Evolutionary conservation across 306 rosid genomes (phyloP).

Genomic region (Delonix regia): DNA sequence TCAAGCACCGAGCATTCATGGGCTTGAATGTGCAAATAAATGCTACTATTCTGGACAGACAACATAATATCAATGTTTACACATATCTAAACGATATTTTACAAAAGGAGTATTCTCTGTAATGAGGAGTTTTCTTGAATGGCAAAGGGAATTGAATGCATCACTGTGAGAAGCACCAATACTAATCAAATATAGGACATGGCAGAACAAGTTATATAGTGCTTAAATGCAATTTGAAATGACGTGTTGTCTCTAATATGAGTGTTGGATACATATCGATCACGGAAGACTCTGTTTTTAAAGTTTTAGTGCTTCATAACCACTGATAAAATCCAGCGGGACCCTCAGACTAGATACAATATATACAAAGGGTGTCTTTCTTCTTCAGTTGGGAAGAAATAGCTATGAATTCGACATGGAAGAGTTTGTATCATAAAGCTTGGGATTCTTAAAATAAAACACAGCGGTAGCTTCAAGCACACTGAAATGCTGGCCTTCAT

Average conservation of each 20-base stretch:
- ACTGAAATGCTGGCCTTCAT: constrained; percentile 24
- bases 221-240: too few species aligned
- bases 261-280: too few species aligned
- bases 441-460: constrained; percentile 26
- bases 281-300: too few species aligned
- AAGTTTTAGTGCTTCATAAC: too few species aligned
- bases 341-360: constrained; percentile 32
- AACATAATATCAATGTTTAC: too few species aligned
- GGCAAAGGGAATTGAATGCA: constrained; percentile 39
- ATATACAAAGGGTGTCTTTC: constrained; percentile 37
- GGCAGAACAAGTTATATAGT: too few species aligned
- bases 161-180: neutral
- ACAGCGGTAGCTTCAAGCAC: constrained; percentile 35
- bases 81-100: too few species aligned
- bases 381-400: constrained; percentile 35
- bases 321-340: constrained; percentile 16
- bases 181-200: too few species aligned
- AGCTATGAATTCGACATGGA: constrained; percentile 22
- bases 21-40: neutral
- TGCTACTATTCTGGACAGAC: neutral
- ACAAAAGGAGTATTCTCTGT: too few species aligned
- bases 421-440: constrained; percentile 24
- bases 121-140: constrained; percentile 9
- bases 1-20: neutral
- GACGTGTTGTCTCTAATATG: too few species aligned